Evolutionary conservation across 345 rosid species (phyloP).

Genomic region (Linum tenue): DNA sequence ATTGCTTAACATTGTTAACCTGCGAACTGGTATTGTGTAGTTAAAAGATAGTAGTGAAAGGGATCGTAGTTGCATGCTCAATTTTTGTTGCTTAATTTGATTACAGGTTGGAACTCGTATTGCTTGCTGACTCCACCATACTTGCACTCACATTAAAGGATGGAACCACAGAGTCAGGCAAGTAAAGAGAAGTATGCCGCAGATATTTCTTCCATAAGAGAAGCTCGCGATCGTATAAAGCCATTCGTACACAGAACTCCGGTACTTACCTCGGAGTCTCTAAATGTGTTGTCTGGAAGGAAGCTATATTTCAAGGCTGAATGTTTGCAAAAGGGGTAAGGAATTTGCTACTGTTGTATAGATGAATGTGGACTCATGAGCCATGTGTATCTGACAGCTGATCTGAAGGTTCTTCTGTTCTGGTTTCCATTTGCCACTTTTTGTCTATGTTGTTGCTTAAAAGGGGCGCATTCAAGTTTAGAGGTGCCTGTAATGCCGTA

Average conservation of each 20-base stretch:
- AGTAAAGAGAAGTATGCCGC: slow-evolving; percentile 54
- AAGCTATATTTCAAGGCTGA: slow-evolving; percentile 74
- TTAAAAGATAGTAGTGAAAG: too few relatives aligned
- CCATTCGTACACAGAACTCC: slow-evolving; percentile 62
- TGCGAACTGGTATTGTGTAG: too few relatives aligned
- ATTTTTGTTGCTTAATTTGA: too few relatives aligned
- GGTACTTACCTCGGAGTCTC: slow-evolving; percentile 57
- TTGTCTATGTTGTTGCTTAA: slow-evolving; percentile 5
- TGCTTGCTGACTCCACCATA: too few relatives aligned
- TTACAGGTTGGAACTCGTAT: too few relatives aligned
- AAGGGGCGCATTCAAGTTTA: slow-evolving; percentile 89
- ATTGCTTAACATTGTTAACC: too few relatives aligned
- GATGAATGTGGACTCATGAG: slow-evolving; percentile 2
- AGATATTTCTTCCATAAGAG: slow-evolving; percentile 60
- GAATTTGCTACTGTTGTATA: slow-evolving; percentile 5
- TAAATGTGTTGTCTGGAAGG: slow-evolving; percentile 52
- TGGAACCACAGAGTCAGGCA: slow-evolving; percentile 29
- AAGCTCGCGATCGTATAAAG: slow-evolving; percentile 54
- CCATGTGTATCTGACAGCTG: not conserved
- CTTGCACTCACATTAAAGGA: slow-evolving; percentile 5
- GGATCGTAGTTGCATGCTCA: too few relatives aligned
- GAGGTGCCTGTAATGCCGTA: slow-evolving; percentile 91
- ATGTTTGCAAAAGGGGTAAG: slow-evolving; percentile 89
- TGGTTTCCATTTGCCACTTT: not conserved
- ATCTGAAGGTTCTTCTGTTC: not conserved